Base-by-base conservation (phyloP, 345 rosid species). In the Ailanthus altissimus region DNA sequence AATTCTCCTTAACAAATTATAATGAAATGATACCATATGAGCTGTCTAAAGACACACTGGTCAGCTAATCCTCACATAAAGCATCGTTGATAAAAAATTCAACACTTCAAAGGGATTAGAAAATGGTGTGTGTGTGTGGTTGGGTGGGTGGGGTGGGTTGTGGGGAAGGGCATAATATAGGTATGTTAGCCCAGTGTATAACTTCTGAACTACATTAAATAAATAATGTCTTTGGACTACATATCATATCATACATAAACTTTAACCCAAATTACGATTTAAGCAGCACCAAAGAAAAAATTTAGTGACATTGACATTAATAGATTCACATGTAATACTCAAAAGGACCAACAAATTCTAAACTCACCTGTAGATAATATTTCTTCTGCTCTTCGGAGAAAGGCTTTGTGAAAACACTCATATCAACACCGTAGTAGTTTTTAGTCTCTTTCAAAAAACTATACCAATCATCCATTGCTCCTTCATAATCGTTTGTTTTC, bases 401-500 rank as follows among this genome's bases (percentile, higher is more conserved):
- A 81, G 97, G 87, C 81, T 75, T 85, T 2, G 94, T 87, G 69
- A 96, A 82, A 78, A 83, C 85, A 74, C 84, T 82, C 97, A 93
- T 92, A 80, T 96, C 93, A 64, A 96, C 98, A 38, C 98, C 99
- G 82, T 93, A 96, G 72, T 72, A 67, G 72, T 46, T 76, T 79
- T 83, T 88, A 8, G 90, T 96, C 64, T 96, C 94, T 57, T 89
- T 83, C 56, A 86, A 23, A 84, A 96, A 96, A 75, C 75, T 64
- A 80, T 82, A 28, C 99, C 99, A 96, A 77, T 96, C 97, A n/a
- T 88, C 89, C 97, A 96, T 93, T 68, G 91, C 73, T 81, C 80
- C 97, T 70, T 90, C 93, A 43, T 78, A 91, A 68, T 93, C 97
- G 38, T 67, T 84, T 84, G 70, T 85, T 76, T 91, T 93, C 38